Evolutionary conservation across 2,329 filamentous ascomycete genomes (phyloP), one percentile per base, ranked within the genome.

Genomic region (Ceratocystis diversiconidia): DNA sequence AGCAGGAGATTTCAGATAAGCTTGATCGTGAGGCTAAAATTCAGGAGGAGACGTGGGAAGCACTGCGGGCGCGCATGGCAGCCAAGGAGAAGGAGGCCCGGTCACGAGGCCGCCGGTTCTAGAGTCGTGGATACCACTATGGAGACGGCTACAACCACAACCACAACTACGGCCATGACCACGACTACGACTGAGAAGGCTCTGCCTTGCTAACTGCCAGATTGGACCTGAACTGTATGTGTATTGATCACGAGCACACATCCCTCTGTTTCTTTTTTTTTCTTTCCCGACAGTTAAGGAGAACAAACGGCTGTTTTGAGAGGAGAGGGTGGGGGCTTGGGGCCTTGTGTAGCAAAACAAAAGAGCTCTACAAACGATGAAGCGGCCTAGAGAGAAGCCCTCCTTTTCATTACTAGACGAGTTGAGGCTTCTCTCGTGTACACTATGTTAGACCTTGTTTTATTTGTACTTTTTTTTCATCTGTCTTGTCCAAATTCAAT

Each of bases 81-180:
- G 73, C 77, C 52, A 75, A 73, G 67, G 77, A 78, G 71, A 78
- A 76, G 72, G 74, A 75, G 73, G 68, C 68, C 59, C 70, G 70
- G 64, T 66, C 64, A 65, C 72, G 67, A 65, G 60, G 75, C 52
- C 65, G 68, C 41, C 65, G 67, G 46, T 43, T 61, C 44, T 61
- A 62, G 32, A 36, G 55, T 30, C 15, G 52, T 17, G 19, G 48
- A 22, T 19, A 25, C 48, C n/a, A 22, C 48, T 50, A 50, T 22
- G 48, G 48, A 50, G 7, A 22, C 12, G n/a, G 22, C 48, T 50
- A 50, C 48, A 19, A 19, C 48, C 8, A 50, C 19, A n/a, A 12
- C 48, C 8, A 50, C 46, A 1, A 3, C 46, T 8, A 48, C 30
- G 7, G 3, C 30, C 3, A 32, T 3, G 30, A 8, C 32, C 8